phyloP scores from a whole-genome alignment of 345 rosid species.

The Salix koriyanagi region DNA sequence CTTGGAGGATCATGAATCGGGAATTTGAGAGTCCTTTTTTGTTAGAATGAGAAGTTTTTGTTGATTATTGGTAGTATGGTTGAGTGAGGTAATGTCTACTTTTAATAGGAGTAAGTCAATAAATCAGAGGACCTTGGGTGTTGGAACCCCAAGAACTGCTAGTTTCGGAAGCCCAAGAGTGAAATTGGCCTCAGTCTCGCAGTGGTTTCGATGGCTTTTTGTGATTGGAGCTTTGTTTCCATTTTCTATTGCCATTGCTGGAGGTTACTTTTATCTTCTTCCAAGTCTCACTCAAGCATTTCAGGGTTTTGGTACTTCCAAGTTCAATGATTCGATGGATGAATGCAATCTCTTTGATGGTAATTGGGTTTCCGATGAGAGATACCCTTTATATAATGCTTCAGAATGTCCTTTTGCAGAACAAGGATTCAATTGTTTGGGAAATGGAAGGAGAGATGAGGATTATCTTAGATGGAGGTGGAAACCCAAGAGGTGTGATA shows the following conservation, averaged over 20 bases:
- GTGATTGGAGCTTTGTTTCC: conserved; percentile 53
- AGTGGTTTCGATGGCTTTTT: conserved; percentile 44
- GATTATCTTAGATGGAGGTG: conserved; percentile 75
- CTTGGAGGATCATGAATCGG: conserved; percentile 3
- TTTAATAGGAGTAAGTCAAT: conserved; percentile 40
- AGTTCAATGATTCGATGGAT: conserved; percentile 29
- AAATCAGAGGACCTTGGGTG: conserved; percentile 34
- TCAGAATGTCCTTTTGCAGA: conserved; percentile 72
- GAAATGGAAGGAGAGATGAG: conserved; percentile 56
- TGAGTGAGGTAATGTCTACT: conserved; percentile 40
- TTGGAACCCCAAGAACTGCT: conserved; percentile 39
- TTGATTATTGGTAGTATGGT: conserved; percentile 22
- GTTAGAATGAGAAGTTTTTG: not conserved
- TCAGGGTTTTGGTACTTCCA: conserved; percentile 37
- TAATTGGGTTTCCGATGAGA: conserved; percentile 57
- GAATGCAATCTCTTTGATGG: conserved; percentile 57
- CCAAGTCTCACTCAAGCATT: conserved; percentile 56
- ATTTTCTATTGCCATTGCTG: conserved; percentile 42
- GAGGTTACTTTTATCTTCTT: conserved; percentile 58
- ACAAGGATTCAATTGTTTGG: conserved; percentile 72
- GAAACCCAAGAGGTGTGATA: conserved; percentile 65
- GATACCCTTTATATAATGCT: conserved; percentile 63
- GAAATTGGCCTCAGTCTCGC: conserved; percentile 32
- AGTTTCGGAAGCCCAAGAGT: conserved; percentile 33
- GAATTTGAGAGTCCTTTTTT: not conserved